Evolutionary conservation across 2,329 filamentous ascomycete species (phyloP), one percentile per base, ranked within the genome.

Genomic region (Elsinoe fawcettii): DNA sequence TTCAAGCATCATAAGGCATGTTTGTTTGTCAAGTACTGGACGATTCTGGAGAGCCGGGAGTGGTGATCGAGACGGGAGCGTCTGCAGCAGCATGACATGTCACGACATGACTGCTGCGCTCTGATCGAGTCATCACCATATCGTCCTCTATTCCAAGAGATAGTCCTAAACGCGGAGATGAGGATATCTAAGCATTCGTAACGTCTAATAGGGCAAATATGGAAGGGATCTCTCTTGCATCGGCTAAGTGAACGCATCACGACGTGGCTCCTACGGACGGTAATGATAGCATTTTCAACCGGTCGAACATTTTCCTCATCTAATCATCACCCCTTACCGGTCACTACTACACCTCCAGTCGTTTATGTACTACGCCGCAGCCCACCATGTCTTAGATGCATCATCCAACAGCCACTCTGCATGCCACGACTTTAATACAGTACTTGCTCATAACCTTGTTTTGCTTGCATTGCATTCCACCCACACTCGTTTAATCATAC

Each of bases 321-420:
- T 37, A 56, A 47, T 56, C 54, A 37, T 49, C 41, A 39, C 54
- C 54, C 54, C 54, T 56, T 47, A 56, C 54, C 54, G 23, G 54
- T 56, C 54, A 46, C 14, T 12, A 34, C 39, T 23, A 56, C 18
- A 27, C n/a, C 39, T 25, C 41, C 54, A 56, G 39, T 56, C 54
- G 39, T 56, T 56, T 56, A 56, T 47, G 39, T 56, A 56, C 27
- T 30, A 46, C 27, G 54, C 25, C 54, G 30, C 54, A 56, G 46
- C 43, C 54, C 39, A 41, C 14, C 30, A 39, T 36, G 20, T 53
- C 49, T 37, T 20, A n/a, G 18, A 37, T 23, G 49, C 27, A 23
- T 47, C 16, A 56, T 37, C 20, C n/a, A 49, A 46, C 27, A 56
- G 30, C 54, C 54, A 22, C 27, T 56, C 41, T 49, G 54, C 41